phyloP scores from a whole-genome alignment of 106 monocot species.

The Dioscorea zingiberensis region DNA sequence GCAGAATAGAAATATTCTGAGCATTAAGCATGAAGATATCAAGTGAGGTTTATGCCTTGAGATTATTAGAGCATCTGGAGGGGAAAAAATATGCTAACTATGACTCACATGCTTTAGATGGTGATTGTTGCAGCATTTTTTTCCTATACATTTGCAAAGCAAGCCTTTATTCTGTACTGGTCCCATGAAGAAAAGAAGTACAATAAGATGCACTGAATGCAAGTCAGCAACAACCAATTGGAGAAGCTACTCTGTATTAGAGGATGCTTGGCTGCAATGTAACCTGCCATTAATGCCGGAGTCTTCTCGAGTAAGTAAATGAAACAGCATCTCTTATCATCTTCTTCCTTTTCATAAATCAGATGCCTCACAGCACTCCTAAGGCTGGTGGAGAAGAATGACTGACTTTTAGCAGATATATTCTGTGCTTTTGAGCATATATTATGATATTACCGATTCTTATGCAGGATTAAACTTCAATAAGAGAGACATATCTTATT shows the following conservation, averaged over 20 bases:
- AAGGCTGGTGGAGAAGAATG: constrained; percentile 7
- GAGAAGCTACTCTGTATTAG: not conserved
- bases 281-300: not conserved
- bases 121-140: too few species aligned
- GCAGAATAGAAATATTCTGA: too few species aligned
- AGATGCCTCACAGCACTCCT: not conserved
- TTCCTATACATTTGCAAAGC: too few species aligned
- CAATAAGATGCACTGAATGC: too few species aligned
- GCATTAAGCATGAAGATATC: too few species aligned
- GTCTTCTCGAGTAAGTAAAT: not conserved
- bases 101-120: too few species aligned
- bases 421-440: not conserved
- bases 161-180: too few species aligned
- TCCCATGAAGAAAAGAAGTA: too few species aligned
- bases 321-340: constrained; percentile 10
- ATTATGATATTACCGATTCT: not conserved
- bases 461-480: not conserved
- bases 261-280: constrained; percentile 1
- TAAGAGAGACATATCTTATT: not conserved
- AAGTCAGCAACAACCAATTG: too few species aligned
- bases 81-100: too few species aligned
- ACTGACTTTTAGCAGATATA: constrained; percentile 3
- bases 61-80: too few species aligned
- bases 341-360: not conserved
- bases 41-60: too few species aligned